These are phyloP conservation scores for Solanum dulcamara DNA, from an alignment of 257 asterid genomes.

Conservation along the genomic window DNA sequence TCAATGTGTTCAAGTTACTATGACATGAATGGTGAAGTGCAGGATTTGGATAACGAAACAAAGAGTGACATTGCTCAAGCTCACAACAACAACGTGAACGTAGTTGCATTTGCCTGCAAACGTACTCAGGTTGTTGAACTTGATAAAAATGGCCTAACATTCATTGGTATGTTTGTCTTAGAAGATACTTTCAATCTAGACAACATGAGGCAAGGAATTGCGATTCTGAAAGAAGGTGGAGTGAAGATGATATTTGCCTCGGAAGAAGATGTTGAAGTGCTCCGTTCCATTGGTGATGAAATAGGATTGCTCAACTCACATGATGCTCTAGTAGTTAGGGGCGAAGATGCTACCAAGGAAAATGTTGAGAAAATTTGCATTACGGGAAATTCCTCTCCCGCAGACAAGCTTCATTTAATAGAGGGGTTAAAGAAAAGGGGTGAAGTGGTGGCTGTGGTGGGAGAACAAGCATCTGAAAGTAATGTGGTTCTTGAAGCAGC, in stretches of 20 bases:
- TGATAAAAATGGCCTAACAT: not conserved
- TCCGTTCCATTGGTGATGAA: conserved; percentile 1
- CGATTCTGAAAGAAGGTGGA: conserved; percentile 1
- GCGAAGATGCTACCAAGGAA: conserved; percentile 1
- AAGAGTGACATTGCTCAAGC: not conserved
- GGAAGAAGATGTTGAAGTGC: conserved; percentile 5
- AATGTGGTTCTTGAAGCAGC: conserved; percentile 24
- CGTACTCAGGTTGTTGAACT: not conserved
- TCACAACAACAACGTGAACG: not conserved
- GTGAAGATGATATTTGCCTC: conserved; percentile 15
- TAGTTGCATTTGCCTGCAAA: conserved; percentile 18
- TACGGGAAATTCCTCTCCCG: conserved; percentile 12
- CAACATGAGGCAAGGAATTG: not conserved
- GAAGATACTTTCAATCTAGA: not conserved
- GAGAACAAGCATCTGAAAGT: conserved; percentile 9
- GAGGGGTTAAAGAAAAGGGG: conserved; percentile 8
- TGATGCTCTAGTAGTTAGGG: conserved; percentile 1
- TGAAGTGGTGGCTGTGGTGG: conserved; percentile 18
- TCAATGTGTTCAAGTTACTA: conserved; percentile 15
- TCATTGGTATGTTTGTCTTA: conserved; percentile 15
- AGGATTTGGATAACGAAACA: not conserved
- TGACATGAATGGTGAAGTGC: not conserved
- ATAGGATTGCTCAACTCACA: conserved; percentile 3
- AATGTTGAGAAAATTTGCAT: conserved; percentile 5
- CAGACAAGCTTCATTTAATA: conserved; percentile 12